A percentile compares a stretch with the other conserved stretches of the same genome.
Conservation (phyloP, 805 yeast species). For the Starmerella sirachaensis region DNA sequence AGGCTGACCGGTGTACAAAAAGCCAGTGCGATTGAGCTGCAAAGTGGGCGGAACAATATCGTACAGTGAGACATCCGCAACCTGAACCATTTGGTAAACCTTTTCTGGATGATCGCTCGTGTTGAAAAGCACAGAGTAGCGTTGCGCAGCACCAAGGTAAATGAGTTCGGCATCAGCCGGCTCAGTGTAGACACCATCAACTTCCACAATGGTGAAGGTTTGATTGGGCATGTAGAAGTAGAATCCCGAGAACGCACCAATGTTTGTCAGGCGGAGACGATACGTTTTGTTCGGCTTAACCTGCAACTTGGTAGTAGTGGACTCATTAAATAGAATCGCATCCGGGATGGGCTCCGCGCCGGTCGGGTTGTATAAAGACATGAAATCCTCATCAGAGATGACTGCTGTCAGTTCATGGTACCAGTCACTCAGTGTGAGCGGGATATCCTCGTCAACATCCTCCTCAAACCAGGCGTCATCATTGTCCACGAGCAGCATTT, state of each 20-base stretch:
- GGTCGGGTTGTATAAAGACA: constrained; percentile 74
- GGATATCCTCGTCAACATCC: constrained; percentile 68
- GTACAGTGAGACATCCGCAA: constrained; percentile 70
- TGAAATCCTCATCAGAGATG: constrained; percentile 37
- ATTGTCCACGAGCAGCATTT: constrained; percentile 57
- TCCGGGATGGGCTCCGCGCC: constrained; percentile 98
- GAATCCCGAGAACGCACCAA: constrained; percentile 88
- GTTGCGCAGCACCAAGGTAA: constrained; percentile 83
- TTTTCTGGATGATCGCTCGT: constrained; percentile 51
- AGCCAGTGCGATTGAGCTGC: constrained; percentile 60
- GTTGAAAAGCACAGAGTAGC: constrained; percentile 66
- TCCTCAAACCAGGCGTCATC: constrained; percentile 45
- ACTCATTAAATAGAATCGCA: constrained; percentile 65
- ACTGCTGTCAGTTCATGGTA: constrained; percentile 57
- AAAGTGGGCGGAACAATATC: constrained; percentile 60
- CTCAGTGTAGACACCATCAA: constrained; percentile 82
- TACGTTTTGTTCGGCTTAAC: constrained; percentile 83
- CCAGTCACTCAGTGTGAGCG: constrained; percentile 71
- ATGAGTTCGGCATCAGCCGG: constrained; percentile 56
- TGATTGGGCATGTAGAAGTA: constrained; percentile 84
- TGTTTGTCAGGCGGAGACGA: constrained; percentile 64
- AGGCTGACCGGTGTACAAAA: constrained; percentile 33
- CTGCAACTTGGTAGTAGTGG: constrained; percentile 35
- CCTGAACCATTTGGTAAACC: constrained; percentile 75
- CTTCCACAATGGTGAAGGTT: constrained; percentile 71